phyloP scores from a whole-genome alignment of 106 monocot species.

The Phalaenopsis equestris region DNA sequence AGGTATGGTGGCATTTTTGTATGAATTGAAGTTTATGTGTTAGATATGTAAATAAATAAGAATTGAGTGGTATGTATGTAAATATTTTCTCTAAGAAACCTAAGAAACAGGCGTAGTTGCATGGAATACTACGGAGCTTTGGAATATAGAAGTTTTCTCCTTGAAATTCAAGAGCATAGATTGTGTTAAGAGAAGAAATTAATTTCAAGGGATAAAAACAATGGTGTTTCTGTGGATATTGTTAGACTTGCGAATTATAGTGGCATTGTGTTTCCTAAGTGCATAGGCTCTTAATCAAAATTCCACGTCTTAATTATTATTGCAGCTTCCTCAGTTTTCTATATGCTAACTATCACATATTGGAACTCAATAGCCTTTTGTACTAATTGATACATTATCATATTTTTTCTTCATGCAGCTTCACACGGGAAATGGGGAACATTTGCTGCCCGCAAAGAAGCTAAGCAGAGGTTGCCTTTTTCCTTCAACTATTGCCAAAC shows the following conservation, averaged over 20 bases:
- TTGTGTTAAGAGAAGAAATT: no score
- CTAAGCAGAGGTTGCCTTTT: conserved; percentile 35
- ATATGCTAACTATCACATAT: not conserved
- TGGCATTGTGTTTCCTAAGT: not conserved
- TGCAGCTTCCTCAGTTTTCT: not conserved
- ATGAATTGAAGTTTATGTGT: no score
- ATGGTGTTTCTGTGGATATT: no score
- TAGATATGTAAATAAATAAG: no score
- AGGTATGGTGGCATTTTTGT: no score
- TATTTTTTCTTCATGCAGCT: not conserved
- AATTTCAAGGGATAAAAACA: not conserved
- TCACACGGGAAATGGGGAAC: conserved; percentile 2
- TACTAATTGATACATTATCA: not conserved
- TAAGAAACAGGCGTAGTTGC: no score
- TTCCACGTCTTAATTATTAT: not conserved
- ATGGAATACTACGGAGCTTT: no score
- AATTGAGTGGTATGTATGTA: no score
- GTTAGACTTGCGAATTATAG: not conserved
- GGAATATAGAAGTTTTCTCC: no score
- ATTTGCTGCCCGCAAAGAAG: conserved; percentile 31
- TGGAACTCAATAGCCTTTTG: not conserved
- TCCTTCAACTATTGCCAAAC: not conserved
- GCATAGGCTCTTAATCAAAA: not conserved
- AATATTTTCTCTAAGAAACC: no score
- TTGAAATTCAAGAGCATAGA: no score